Base-by-base conservation (phyloP, 2,329 filamentous ascomycete genomes). In the Talaromyces verruculosus region DNA sequence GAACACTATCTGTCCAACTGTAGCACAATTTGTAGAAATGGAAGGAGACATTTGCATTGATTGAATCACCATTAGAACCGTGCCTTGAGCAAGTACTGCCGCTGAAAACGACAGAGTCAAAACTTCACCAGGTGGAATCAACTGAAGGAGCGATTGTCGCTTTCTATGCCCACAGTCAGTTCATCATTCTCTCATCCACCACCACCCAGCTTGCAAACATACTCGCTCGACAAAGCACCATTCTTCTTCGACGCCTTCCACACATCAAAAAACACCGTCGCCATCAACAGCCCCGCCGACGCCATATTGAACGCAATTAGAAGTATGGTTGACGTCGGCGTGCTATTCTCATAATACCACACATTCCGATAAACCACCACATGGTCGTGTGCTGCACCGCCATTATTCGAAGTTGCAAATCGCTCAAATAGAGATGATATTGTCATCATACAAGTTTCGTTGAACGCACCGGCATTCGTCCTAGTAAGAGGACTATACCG, bases 1-100 rank as follows among this genome's bases (percentile, higher is more conserved):
- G 67, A 72, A 73, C 13, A 71, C 67, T 61, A 73, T 64, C 58
- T 73, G 70, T 43, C 69, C 69, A 22, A 68, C 49, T 45, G 60
- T 55, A 22, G 30, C n/a, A 19, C 68, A 70, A 37, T 63, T 58
- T 5, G 33, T 17, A 19, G 63, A 43, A 30, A 55, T 61, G 2
- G 67, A 28, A 41, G 59, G 28, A 22, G 67, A 33, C 22, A 69
- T 61, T 57, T 68, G 63, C 25, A 65, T 63, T 4, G 49, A 64
- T 51, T 69, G 68, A 15, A 71, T 57, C 5, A 41, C 43, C 6
- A 71, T 30, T 19, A 71, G 65, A 28, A 71, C 60, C 7, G 67
- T 28, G 7, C 69, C 67, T 53, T 71, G 70, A 13, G 62, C 19
- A n/a, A 69, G 62, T 30, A 69, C 67, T 5, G 70, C 69, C 5